Percentiles rank a stretch among this genome's conserved stretches.
These are phyloP conservation scores for Linderniella brevidens DNA, from an alignment of 257 asterid species.

Conservation along the genomic window DNA sequence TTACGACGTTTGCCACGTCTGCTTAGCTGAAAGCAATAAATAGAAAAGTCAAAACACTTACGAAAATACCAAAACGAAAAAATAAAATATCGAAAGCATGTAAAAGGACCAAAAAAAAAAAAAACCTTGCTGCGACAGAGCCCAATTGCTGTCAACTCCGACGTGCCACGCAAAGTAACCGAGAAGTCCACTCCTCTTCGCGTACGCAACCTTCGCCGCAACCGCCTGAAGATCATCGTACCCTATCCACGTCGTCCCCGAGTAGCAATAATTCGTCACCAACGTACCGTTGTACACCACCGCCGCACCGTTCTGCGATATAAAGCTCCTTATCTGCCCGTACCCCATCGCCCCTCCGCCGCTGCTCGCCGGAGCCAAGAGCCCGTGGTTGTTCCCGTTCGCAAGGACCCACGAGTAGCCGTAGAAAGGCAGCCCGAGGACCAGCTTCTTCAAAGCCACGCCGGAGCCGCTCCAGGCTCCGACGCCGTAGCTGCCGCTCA, in stretches of 20 bases:
- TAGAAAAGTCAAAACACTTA: neutral
- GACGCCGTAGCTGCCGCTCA: constrained; percentile 24
- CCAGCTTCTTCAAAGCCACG: constrained; percentile 17
- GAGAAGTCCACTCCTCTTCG: constrained; percentile 25
- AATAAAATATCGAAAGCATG: neutral
- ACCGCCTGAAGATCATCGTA: constrained; percentile 24
- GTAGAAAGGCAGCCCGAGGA: constrained; percentile 29
- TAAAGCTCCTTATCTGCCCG: constrained; percentile 14
- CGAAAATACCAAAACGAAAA: neutral
- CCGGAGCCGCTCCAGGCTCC: constrained; percentile 21
- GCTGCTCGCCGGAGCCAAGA: constrained; percentile 22
- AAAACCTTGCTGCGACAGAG: constrained; percentile 36
- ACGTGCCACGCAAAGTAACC: constrained; percentile 46
- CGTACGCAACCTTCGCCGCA: constrained; percentile 21
- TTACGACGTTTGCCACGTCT: too few relatives aligned
- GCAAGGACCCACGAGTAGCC: constrained; percentile 34
- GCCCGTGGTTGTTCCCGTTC: constrained; percentile 17
- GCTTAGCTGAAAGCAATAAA: neutral
- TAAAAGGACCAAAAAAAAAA: too few relatives aligned
- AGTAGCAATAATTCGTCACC: constrained; percentile 25
- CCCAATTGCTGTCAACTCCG: constrained; percentile 24
- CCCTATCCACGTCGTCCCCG: constrained; percentile 34
- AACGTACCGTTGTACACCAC: constrained; percentile 12
- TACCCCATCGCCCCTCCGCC: constrained; percentile 15
- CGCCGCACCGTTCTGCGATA: constrained; percentile 11